Evolutionary conservation across 345 rosid genomes (phyloP), one percentile per base, ranked within the genome.

Genomic region (Microthlaspi erraticum): DNA sequence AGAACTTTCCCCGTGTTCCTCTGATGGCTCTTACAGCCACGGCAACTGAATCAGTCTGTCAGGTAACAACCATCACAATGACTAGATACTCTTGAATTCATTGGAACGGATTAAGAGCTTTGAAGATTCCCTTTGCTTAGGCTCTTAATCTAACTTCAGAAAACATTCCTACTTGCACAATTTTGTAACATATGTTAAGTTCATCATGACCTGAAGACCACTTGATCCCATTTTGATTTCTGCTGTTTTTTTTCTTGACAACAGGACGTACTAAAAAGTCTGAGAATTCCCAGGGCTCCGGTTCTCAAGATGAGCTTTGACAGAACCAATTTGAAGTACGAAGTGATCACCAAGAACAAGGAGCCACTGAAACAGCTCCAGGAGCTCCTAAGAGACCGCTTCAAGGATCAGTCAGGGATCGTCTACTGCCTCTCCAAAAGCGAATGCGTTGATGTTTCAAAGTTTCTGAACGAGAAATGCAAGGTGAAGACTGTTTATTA

Each of bases 11-110:
- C 1, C 75, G 76, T 71, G 85, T 85, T 67, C 89, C 96, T 2
- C 75, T 94, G 70, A 86, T 84, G 83, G 96, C 97, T 41, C 82
- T 94, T 76, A 91, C 96, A 75, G 99, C 96, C 64, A 91, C 96
- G 3, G 96, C 92, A 59, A 86, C 95, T 58, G 80, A 81, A 6
- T 63, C 93, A 50, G 96, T 91, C 72, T 83, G 89, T 46, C 81
- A 86, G 90, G 99, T 89, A 73, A 13, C 17, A 48, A 62, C 18
- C 48, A 53, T 68, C 34, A 43, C 68, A 42, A 20, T 44, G 64
- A 43, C 6, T 44, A 51, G 41, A 52, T 67, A 18, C 5, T 51
- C 36, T 20, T 32, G 20, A 65, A 37, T 36, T 53, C 38, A 10
- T 38, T 2, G 10, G 14, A 19, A 49, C 39, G 8, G 32, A 45